phyloP scores from a whole-genome alignment of 2,329 filamentous ascomycete species.

The Arthrinium puccinioides region DNA sequence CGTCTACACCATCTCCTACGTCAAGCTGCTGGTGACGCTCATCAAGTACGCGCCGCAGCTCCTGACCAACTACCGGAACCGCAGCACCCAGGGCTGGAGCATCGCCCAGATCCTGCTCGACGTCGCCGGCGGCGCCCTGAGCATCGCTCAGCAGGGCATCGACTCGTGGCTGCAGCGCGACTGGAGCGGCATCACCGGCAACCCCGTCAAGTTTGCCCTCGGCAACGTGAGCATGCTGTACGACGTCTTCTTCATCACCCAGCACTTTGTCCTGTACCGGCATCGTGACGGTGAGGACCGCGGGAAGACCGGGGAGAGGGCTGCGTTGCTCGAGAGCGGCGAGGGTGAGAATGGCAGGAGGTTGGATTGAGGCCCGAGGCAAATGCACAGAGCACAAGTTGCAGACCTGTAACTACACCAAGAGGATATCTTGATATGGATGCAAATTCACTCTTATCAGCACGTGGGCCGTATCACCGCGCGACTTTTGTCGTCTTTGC shows the following conservation, averaged over 20 bases:
- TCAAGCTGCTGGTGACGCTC: conserved; percentile 82
- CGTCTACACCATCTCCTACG: conserved; percentile 67
- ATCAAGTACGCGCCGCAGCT: conserved; percentile 92
- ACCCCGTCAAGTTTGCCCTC: conserved; percentile 82
- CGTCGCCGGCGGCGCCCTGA: conserved; percentile 72
- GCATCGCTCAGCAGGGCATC: conserved; percentile 71
- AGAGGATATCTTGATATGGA: too few species aligned
- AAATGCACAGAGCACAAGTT: too few species aligned
- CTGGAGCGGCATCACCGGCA: conserved; percentile 87
- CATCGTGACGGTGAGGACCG: not conserved
- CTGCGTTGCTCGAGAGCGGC: conserved; percentile 26
- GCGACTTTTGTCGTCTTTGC: too few species aligned
- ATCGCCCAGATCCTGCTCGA: conserved; percentile 82
- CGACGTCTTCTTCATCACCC: conserved; percentile 76
- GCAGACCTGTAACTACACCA: too few species aligned
- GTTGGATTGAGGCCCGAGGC: conserved; percentile 24
- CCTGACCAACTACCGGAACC: conserved; percentile 73
- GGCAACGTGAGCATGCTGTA: conserved; percentile 83
- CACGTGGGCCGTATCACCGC: too few species aligned
- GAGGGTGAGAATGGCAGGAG: conserved; percentile 16
- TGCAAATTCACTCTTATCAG: too few species aligned
- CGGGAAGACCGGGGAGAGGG: conserved; percentile 21
- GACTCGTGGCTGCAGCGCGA: conserved; percentile 80
- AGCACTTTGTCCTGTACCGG: conserved; percentile 78
- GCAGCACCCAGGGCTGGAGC: conserved; percentile 82